Evolutionary conservation across 768 basidiomycete species (phyloP).

Genomic region (Russula vinacea): DNA sequence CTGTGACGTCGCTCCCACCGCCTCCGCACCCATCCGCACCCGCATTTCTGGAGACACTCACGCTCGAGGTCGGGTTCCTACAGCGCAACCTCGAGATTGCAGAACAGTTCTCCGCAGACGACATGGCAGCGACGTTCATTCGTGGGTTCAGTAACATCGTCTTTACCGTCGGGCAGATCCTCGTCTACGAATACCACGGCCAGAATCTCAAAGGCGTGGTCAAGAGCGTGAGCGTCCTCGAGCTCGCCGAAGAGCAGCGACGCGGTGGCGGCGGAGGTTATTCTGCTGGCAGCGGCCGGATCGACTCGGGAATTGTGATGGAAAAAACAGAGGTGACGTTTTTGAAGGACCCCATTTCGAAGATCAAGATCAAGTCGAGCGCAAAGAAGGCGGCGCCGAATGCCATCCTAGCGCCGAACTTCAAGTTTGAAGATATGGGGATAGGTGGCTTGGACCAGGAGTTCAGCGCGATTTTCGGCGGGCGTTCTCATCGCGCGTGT

Average conservation of each 20-base stretch:
- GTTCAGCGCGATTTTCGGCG: constrained; percentile 96
- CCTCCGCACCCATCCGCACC: constrained; percentile 49
- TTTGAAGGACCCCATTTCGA: constrained; percentile 75
- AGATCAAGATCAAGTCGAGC: constrained; percentile 88
- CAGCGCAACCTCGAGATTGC: constrained; percentile 51
- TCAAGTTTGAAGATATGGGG: constrained; percentile 99
- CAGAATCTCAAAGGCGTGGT: constrained; percentile 74
- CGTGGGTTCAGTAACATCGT: constrained; percentile 71
- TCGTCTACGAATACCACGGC: constrained; percentile 87
- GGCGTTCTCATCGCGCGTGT: constrained; percentile 97
- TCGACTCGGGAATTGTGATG: constrained; percentile 72
- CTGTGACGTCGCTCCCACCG: constrained; percentile 55
- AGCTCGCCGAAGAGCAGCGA: constrained; percentile 60
- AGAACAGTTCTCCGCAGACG: constrained; percentile 83
- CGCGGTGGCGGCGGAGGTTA: constrained; percentile 34
- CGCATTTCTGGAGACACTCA: constrained; percentile 70
- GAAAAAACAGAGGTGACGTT: constrained; percentile 90
- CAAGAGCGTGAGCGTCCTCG: constrained; percentile 55
- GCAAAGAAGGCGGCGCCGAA: constrained; percentile 91
- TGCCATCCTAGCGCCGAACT: constrained; percentile 94
- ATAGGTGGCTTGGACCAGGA: constrained; percentile 96
- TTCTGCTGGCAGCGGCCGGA: constrained; percentile 9
- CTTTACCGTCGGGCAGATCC: constrained; percentile 61
- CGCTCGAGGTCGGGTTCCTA: constrained; percentile 73
- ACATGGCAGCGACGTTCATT: constrained; percentile 72